These are phyloP conservation scores for Prunus yedoensis DNA, from an alignment of 331 rosid genomes.

Conservation along the genomic window DNA sequence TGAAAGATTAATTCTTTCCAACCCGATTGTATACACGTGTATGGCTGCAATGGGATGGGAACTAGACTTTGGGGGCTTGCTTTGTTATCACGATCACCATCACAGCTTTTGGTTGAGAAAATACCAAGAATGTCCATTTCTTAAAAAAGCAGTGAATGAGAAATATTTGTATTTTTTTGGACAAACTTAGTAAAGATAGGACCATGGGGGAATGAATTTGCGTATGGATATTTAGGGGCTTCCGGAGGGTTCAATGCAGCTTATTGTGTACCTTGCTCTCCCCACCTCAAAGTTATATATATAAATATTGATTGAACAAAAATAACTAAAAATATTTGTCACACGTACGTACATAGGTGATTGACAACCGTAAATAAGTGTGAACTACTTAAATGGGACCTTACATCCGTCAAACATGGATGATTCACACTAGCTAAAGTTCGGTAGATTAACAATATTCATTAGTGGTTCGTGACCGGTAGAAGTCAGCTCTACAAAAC, in stretches of 20 bases:
- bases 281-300: background rate
- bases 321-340: background rate
- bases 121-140: conserved; percentile 37
- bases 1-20: conserved; percentile 10
- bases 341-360: no score
- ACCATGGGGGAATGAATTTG: background rate
- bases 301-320: background rate
- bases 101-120: conserved; percentile 32
- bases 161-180: conserved; percentile 4
- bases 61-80: conserved; percentile 23
- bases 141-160: conserved; percentile 30
- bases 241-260: background rate
- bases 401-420: background rate
- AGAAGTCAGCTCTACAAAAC: background rate
- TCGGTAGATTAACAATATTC: background rate
- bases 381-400: background rate
- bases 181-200: background rate
- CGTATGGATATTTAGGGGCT: background rate
- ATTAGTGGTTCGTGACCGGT: background rate
- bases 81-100: conserved; percentile 42
- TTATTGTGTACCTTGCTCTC: background rate
- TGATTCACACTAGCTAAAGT: background rate
- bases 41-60: conserved; percentile 18
- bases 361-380: background rate
- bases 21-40: conserved; percentile 28